Base-by-base conservation (phyloP, 441 rosid species). In the Adansonia gregorii region DNA sequence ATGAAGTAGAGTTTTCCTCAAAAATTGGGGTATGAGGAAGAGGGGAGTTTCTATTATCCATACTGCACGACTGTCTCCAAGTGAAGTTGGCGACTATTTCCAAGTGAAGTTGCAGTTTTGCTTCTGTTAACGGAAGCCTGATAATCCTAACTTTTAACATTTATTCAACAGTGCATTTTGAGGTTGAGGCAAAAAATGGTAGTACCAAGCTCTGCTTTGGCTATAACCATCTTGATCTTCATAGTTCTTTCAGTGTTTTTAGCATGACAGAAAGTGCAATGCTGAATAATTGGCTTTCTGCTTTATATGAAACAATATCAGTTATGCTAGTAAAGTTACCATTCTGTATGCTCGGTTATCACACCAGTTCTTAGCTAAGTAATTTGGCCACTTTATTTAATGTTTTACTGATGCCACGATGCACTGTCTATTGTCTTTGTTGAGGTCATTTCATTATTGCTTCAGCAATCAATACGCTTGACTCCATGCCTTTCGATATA, bases 401-500 rank as follows among this genome's bases (percentile, higher is more conserved):
- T n/a, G 45, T 41, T 49, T 27, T 79, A 48, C 46, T 22, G 17
- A 59, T 14, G 8, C 39, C 39, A 9, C 39, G 17, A 31, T 55
- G n/a, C 60, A 3, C 45, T 56, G 4, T 75, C 51, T 68, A 64
- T 12, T 31, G 48, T 70, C 65, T 55, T 31, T 27, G 35, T 24
- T 27, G 59, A 6, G 85, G 49, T 71, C 14, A 39, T 64, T 49
- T 10, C 43, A 69, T 49, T 31, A 22, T 39, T 78, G 46, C 22
- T 56, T 52, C 39, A 17, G 27, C n/a, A 15, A 45, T 41, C 17
- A 41, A 12, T 67, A 5, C 10, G 49, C 69, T 75, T 84, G 72
- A 84, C 71, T 46, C n/a, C 43, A 8, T 75, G 63, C 0, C 11
- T 82, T 78, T 27, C 65, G 67, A 51, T 70, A 73, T 78, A 67